Evolutionary conservation across 345 rosid species (phyloP), one percentile per base, ranked within the genome.

Genomic region (Ricinus communis): DNA sequence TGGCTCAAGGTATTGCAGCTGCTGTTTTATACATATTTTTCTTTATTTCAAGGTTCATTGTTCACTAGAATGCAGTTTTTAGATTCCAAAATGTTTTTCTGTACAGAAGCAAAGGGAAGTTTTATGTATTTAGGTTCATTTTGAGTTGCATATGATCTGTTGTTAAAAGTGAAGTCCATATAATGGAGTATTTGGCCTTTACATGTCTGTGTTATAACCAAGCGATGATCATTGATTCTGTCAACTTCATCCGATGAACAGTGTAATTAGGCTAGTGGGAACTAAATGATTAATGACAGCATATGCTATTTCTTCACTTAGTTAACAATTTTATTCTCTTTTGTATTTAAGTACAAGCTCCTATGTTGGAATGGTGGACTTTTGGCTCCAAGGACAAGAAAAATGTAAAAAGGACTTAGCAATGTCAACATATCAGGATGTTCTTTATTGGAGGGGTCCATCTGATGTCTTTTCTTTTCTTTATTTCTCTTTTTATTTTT

Each of bases 371-470:
- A 71, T 53, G 52, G 41, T 69, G 63, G 63, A 77, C 77, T 67
- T 81, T 78, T 24, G 71, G 53, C 74, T 68, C 68, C 62, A 59
- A 57, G 58, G 73, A 66, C 38, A 69, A 58, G 49, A 62, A 67
- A 65, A 74, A 70, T 52, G 47, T n/a, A 33, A 58, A 28, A 33
- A 46, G 53, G 61, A 12, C 43, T 54, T 80, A 22, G 52, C 61
- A 70, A 83, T 79, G 88, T 81, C 76, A 79, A 68, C 71, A 69
- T 69, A 71, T 71, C 71, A 80, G 81, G 82, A 76, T 81, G 84
- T 72, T 82, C 79, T 73, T 61, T 73, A 76, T 70, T 68, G 67
- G 57, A 68, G 70, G 71, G 86, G 87, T 53, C 78, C 79, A 68
- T 75, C 55, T 76, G 82, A 76, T 79, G 68, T 67, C 63, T 65